phyloP scores from a whole-genome alignment of 306 rosid species.

The Biancaea sappan region DNA sequence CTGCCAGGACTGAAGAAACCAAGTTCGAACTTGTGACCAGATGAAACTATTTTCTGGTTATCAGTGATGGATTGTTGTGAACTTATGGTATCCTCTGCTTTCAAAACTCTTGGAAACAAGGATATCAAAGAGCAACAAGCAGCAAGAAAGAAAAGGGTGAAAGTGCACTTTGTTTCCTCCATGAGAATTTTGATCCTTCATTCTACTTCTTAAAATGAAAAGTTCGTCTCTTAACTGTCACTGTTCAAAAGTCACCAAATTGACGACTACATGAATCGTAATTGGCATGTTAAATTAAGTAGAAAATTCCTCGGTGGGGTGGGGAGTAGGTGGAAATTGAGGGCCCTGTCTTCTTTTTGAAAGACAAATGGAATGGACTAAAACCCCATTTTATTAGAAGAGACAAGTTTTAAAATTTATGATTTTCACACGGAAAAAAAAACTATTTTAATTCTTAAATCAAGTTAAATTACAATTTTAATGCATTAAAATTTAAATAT shows the following conservation, averaged over 20 bases:
- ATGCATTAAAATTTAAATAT: no score
- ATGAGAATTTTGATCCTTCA: slow-evolving; percentile 34
- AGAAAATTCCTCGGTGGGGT: slow-evolving; percentile 20
- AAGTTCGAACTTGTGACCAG: slow-evolving; percentile 26
- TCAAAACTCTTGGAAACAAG: slow-evolving; percentile 22
- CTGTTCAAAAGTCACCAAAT: neutral
- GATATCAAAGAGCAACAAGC: slow-evolving; percentile 25
- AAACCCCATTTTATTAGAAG: no score
- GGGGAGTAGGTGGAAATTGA: slow-evolving; percentile 39
- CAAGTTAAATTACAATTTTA: no score
- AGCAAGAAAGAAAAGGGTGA: slow-evolving; percentile 30
- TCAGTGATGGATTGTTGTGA: slow-evolving; percentile 1
- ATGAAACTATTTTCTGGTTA: neutral
- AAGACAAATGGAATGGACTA: neutral
- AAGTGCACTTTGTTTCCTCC: slow-evolving; percentile 36
- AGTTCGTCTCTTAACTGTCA: neutral
- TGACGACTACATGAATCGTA: neutral
- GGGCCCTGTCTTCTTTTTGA: slow-evolving; percentile 21
- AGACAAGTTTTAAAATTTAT: neutral
- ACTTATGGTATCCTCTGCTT: slow-evolving; percentile 15
- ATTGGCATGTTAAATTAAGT: slow-evolving; percentile 17
- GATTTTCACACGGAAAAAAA: neutral
- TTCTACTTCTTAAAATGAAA: slow-evolving; percentile 27
- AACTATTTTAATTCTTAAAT: neutral
- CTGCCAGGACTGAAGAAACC: slow-evolving; percentile 35